Evolutionary conservation across 202 grass and related monocot genomes (phyloP).

Genomic region (Carex sylvatica): DNA sequence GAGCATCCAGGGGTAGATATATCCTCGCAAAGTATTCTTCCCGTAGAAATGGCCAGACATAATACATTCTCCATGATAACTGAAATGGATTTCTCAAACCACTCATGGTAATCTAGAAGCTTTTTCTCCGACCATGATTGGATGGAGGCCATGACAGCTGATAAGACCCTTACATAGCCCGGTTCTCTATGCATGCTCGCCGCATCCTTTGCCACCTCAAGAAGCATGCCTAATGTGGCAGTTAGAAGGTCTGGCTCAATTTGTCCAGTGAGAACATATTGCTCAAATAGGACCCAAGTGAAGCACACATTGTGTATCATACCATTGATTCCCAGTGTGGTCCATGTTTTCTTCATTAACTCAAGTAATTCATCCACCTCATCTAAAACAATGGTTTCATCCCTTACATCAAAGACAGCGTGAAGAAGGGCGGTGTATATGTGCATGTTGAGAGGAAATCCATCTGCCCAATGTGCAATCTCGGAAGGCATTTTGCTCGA

Average conservation of each 20-base stretch:
- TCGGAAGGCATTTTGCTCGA: conserved; percentile 29
- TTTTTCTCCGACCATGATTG: conserved; percentile 56
- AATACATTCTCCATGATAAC: conserved; percentile 48
- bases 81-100: conserved; percentile 28
- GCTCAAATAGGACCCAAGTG: conserved; percentile 70
- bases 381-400: conserved; percentile 58
- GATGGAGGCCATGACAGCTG: conserved; percentile 39
- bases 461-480: conserved; percentile 56
- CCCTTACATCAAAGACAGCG: conserved; percentile 47
- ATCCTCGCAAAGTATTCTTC: conserved; percentile 44
- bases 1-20: conserved; percentile 19
- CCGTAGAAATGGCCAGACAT: conserved; percentile 33
- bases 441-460: conserved; percentile 68
- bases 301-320: conserved; percentile 62
- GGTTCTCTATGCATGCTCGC: conserved; percentile 33
- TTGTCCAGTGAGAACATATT: conserved; percentile 58
- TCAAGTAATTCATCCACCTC: conserved; percentile 73
- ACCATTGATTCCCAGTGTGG: conserved; percentile 42
- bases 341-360: conserved; percentile 65
- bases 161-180: conserved; percentile 46
- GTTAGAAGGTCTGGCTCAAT: conserved; percentile 46
- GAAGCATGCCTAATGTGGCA: conserved; percentile 52
- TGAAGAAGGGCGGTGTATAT: conserved; percentile 52
- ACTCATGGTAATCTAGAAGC: conserved; percentile 60
- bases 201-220: conserved; percentile 40